Conservation (phyloP, 2,329 filamentous ascomycete species). For the Cladosporium colombiae region DNA sequence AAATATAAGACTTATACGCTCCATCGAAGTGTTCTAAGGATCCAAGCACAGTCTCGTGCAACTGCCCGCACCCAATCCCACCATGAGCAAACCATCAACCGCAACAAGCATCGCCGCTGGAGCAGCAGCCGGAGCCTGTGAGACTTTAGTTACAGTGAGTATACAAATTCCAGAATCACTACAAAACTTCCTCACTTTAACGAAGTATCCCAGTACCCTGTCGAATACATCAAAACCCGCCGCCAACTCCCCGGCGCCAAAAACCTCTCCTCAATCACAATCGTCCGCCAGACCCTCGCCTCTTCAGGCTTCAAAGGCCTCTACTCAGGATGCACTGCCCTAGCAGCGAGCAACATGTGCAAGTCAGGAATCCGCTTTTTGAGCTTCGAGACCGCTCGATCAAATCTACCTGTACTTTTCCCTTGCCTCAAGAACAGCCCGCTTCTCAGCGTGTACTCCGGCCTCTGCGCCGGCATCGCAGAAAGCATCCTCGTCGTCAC, state of each 20-base stretch:
- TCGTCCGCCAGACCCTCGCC: constrained; percentile 12
- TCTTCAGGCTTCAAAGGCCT: constrained; percentile 12
- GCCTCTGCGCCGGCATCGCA: constrained; percentile 28
- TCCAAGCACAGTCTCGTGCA: too few relatives aligned
- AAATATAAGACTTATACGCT: background rate
- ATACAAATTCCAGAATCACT: background rate
- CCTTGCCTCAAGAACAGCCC: constrained; percentile 20
- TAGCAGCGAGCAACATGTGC: constrained; percentile 17
- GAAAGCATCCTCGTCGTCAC: constrained; percentile 33
- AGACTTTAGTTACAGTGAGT: constrained; percentile 19
- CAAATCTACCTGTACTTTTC: constrained; percentile 21
- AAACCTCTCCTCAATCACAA: constrained; percentile 16
- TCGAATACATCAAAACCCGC: constrained; percentile 23
- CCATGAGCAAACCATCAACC: constrained; percentile 14
- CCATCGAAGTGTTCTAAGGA: background rate
- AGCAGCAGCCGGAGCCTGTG: constrained; percentile 18
- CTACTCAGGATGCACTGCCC: constrained; percentile 16
- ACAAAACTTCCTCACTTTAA: background rate
- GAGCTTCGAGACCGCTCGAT: constrained; percentile 27
- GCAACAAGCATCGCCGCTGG: constrained; percentile 18
- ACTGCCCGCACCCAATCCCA: too few relatives aligned
- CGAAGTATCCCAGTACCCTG: constrained; percentile 12
- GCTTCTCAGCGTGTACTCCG: constrained; percentile 29
- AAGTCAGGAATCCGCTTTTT: constrained; percentile 31
- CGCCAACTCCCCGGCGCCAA: constrained; percentile 14